Conservation (phyloP, 805 yeast genomes). For the Metschnikowia koreensis region DNA sequence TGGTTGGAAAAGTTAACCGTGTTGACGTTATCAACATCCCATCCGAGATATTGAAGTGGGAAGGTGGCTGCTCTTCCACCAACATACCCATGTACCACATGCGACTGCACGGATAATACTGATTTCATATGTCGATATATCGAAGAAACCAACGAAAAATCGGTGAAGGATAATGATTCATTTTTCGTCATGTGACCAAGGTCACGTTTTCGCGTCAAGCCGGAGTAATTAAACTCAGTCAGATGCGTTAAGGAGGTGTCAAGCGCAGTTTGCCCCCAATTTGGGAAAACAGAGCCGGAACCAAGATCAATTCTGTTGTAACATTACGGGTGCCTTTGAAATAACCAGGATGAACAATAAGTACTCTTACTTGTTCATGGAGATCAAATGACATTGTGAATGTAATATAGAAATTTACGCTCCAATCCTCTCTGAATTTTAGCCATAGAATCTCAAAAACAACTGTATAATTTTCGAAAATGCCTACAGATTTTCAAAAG, state of each 20-base stretch:
- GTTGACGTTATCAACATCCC: conserved; percentile 91
- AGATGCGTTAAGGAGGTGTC: not conserved
- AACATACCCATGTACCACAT: conserved; percentile 93
- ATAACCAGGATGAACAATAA: too few relatives aligned
- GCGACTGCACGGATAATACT: conserved; percentile 65
- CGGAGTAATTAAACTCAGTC: not conserved
- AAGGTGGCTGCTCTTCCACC: conserved; percentile 91
- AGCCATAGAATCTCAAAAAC: too few relatives aligned
- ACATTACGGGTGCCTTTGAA: too few relatives aligned
- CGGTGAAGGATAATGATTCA: not conserved
- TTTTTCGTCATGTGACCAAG: not conserved
- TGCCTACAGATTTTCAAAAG: too few relatives aligned
- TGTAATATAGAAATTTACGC: too few relatives aligned
- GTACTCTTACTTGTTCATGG: too few relatives aligned
- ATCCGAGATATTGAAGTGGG: conserved; percentile 80
- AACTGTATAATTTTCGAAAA: too few relatives aligned
- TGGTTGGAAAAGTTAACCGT: conserved; percentile 90
- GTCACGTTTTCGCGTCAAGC: not conserved
- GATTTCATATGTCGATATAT: conserved; percentile 19
- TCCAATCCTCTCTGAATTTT: too few relatives aligned
- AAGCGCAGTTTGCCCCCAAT: too few relatives aligned
- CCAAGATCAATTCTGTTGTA: too few relatives aligned
- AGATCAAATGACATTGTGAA: too few relatives aligned
- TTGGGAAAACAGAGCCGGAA: too few relatives aligned
- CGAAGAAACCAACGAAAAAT: not conserved